phyloP scores from a whole-genome alignment of 306 rosid genomes.

The Prunus armeniaca region DNA sequence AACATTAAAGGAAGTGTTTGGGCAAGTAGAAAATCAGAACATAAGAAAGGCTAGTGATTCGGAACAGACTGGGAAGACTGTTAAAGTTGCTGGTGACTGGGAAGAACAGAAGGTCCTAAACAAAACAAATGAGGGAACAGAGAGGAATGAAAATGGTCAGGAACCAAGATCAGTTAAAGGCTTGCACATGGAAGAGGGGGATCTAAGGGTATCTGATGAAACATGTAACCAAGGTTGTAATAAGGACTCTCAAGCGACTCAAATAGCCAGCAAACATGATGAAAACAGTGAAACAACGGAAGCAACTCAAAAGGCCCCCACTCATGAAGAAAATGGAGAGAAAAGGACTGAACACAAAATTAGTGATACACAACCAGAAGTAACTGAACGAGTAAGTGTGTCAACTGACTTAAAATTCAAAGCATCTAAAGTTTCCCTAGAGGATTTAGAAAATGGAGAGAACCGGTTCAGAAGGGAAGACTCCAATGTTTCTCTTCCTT shows the following conservation, averaged over 20 bases:
- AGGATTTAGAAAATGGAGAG: constrained; percentile 26
- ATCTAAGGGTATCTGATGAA: constrained; percentile 24
- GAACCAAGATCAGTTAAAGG: constrained; percentile 23
- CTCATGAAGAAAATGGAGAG: constrained; percentile 34
- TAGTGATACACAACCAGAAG: constrained; percentile 37
- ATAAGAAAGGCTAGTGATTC: constrained; percentile 22
- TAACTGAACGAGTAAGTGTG: constrained; percentile 26
- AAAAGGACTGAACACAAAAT: constrained; percentile 12
- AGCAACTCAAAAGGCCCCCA: constrained; percentile 29
- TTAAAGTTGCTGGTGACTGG: constrained; percentile 27
- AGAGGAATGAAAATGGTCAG: constrained; percentile 25
- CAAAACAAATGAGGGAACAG: constrained; percentile 16
- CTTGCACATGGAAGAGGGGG: constrained; percentile 21
- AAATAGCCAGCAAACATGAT: constrained; percentile 23
- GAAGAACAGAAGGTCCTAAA: constrained; percentile 25
- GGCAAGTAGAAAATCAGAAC: constrained; percentile 29
- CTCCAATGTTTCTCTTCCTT: constrained; percentile 23
- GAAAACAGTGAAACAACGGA: constrained; percentile 31
- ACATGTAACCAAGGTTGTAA: constrained; percentile 20
- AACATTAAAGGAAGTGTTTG: constrained; percentile 27
- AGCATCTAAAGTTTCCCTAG: constrained; percentile 22
- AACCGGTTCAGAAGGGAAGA: constrained; percentile 30
- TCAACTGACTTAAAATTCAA: constrained; percentile 11
- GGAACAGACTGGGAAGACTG: constrained; percentile 26
- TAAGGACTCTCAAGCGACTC: constrained; percentile 30